Evolutionary conservation across 2,329 filamentous ascomycete genomes (phyloP).

Genomic region (Pleomassaria siparia): DNA sequence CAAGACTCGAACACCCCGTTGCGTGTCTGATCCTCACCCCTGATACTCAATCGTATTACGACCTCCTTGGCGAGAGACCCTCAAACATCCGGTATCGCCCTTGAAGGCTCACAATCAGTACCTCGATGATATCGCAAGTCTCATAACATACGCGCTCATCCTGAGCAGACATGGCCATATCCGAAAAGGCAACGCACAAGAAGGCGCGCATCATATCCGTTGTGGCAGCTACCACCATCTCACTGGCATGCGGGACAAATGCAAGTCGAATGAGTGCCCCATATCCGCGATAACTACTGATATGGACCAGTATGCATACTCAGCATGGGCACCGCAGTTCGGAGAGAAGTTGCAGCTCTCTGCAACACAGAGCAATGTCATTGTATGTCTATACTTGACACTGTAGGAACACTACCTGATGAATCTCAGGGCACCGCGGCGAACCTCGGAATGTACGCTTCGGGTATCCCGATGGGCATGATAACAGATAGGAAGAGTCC

Average conservation of each 20-base stretch:
- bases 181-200: conserved; percentile 49
- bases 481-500: conserved; percentile 83
- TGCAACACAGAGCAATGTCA: conserved; percentile 89
- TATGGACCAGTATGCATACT: conserved; percentile 82
- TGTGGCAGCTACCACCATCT: conserved; percentile 78
- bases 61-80: conserved; percentile 3
- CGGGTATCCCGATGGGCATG: conserved; percentile 86
- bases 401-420: conserved; percentile 28
- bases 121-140: conserved; percentile 22
- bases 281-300: conserved; percentile 24
- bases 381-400: conserved; percentile 57
- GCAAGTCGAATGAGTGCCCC: conserved; percentile 53
- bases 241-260: conserved; percentile 90
- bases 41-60: background rate
- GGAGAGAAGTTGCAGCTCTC: conserved; percentile 82
- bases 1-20: background rate
- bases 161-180: conserved; percentile 24
- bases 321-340: conserved; percentile 95
- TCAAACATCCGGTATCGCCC: background rate
- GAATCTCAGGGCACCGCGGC: conserved; percentile 59
- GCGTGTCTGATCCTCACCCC: background rate
- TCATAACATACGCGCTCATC: conserved; percentile 15
- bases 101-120: background rate
- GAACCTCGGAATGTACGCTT: conserved; percentile 92
- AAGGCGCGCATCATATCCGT: conserved; percentile 78